Conservation (phyloP, 306 rosid species). For the Rosa lucieae region DNA sequence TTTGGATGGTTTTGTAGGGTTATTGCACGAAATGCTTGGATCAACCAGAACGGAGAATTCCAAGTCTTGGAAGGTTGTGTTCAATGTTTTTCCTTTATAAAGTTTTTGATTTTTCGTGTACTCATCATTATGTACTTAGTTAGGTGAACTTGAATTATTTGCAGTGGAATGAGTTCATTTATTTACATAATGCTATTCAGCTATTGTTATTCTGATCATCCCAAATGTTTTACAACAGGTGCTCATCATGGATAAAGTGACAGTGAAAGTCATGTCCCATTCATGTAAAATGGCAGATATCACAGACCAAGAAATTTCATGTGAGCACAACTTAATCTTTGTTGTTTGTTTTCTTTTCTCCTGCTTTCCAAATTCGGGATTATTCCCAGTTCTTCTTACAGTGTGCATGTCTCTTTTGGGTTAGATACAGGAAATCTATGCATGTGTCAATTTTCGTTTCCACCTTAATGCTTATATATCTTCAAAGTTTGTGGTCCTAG, state of each 20-base stretch:
- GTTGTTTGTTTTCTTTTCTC: background rate
- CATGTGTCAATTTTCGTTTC: background rate
- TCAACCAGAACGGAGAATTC: conserved; percentile 68
- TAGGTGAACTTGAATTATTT: background rate
- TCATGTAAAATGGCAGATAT: conserved; percentile 98
- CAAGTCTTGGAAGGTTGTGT: conserved; percentile 85
- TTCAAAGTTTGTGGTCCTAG: background rate
- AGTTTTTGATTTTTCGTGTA: background rate
- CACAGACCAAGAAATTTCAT: conserved; percentile 93
- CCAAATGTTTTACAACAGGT: conserved; percentile 44
- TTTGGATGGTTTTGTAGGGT: conserved; percentile 40
- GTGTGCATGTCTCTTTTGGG: background rate
- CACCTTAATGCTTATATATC: background rate
- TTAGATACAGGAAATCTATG: background rate
- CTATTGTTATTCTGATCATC: background rate
- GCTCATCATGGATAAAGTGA: conserved; percentile 93
- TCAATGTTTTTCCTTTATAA: background rate
- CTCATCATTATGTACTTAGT: background rate
- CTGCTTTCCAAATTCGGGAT: background rate
- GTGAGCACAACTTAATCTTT: conserved; percentile 42
- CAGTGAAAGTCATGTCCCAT: conserved; percentile 92
- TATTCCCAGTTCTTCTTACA: background rate
- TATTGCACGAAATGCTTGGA: conserved; percentile 86
- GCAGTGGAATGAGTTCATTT: background rate
- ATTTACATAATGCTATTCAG: background rate